phyloP scores from a whole-genome alignment of 139 green algal species.

The Coelastrella sp. region DNA sequence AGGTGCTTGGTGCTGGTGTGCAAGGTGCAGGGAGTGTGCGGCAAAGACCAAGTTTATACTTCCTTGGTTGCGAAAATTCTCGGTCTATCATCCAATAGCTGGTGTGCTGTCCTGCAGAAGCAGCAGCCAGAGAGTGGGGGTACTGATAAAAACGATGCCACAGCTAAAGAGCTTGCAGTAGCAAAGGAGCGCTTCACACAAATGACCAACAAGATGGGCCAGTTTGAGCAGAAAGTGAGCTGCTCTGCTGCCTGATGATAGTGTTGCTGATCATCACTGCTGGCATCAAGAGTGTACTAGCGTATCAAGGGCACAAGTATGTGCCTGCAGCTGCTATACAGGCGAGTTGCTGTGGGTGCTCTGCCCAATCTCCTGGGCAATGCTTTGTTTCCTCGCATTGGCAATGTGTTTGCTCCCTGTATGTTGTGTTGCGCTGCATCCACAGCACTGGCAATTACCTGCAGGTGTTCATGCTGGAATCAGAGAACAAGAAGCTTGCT shows the following conservation, averaged over 20 bases:
- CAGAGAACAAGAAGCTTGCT: constrained; percentile 67
- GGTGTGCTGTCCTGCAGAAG: neutral
- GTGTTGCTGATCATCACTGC: no score
- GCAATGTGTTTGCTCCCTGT: neutral
- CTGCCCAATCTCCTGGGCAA: neutral
- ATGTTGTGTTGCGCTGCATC: neutral
- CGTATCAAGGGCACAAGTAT: no score
- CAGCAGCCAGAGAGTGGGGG: neutral
- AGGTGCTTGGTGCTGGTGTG: neutral
- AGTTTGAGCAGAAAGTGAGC: constrained; percentile 64
- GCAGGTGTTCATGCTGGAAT: constrained; percentile 65
- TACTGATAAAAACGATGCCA: neutral
- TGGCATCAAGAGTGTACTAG: no score
- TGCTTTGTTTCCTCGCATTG: neutral
- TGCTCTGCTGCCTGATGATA: neutral
- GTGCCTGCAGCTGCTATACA: no score
- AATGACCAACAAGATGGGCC: constrained; percentile 68
- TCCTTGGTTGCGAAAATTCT: no score
- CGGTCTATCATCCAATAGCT: no score
- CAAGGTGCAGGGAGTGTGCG: neutral
- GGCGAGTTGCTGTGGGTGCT: no score
- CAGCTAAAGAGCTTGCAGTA: neutral
- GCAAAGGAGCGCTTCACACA: constrained; percentile 53
- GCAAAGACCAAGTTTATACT: no score
- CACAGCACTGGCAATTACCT: neutral